A percentile compares a stretch with the other conserved stretches of the same genome.
phyloP scores from a whole-genome alignment of 768 basidiomycete genomes.

The Russula lepida region DNA sequence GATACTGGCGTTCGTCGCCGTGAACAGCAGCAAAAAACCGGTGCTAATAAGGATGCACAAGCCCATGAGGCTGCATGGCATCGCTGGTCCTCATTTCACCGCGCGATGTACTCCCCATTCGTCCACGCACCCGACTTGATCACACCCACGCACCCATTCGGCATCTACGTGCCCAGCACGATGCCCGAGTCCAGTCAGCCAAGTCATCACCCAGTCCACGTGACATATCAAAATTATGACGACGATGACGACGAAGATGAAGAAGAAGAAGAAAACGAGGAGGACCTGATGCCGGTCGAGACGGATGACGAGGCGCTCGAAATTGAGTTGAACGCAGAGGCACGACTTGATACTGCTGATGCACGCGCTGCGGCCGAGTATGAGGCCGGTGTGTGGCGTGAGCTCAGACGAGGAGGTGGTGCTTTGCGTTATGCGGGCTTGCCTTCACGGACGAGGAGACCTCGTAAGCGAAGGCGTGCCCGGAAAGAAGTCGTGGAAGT shows the following conservation, averaged over 20 bases:
- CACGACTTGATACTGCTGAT: constrained; percentile 34
- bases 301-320: constrained; percentile 33
- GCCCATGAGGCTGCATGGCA: not conserved
- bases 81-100: constrained; percentile 22
- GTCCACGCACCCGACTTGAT: constrained; percentile 27
- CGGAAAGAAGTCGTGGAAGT: too few species aligned
- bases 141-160: constrained; percentile 18
- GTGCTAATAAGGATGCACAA: not conserved
- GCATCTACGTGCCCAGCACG: constrained; percentile 23
- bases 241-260: constrained; percentile 1
- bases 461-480: not conserved
- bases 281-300: constrained; percentile 25
- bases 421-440: too few species aligned
- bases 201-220: not conserved
- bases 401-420: not conserved
- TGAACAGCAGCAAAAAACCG: not conserved
- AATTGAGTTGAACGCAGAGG: constrained; percentile 38
- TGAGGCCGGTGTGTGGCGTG: constrained; percentile 38
- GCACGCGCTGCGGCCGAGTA: constrained; percentile 26
- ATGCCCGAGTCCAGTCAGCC: not conserved
- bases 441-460: not conserved
- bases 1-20: constrained; percentile 16
- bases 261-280: not conserved
- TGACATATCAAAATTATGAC: not conserved
- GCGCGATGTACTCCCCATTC: constrained; percentile 32